Conservation (phyloP, 2,329 filamentous ascomycete genomes). For the Fusarium heterosporum region DNA sequence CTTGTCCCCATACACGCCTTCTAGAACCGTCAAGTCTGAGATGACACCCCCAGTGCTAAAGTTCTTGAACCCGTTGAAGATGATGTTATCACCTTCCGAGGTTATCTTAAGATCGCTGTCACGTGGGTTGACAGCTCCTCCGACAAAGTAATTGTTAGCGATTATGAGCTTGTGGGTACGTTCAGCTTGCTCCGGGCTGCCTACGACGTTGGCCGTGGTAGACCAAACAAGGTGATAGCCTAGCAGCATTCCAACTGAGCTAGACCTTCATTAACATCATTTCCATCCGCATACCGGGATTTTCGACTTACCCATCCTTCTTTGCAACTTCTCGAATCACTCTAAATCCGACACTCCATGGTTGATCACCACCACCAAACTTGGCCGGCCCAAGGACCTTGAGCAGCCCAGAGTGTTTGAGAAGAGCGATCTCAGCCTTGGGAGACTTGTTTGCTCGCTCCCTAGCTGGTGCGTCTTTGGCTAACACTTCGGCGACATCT, state of each 20-base stretch:
- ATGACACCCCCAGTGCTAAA: conserved; percentile 77
- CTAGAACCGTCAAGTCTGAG: conserved; percentile 73
- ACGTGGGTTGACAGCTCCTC: conserved; percentile 73
- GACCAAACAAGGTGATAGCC: conserved; percentile 25
- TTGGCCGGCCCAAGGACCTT: conserved; percentile 55
- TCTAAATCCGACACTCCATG: conserved; percentile 65
- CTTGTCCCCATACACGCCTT: conserved; percentile 64
- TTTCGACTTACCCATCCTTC: conserved; percentile 63
- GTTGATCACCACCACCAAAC: conserved; percentile 58
- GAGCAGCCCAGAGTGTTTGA: conserved; percentile 57
- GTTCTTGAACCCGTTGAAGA: conserved; percentile 72
- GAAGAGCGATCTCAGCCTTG: conserved; percentile 54
- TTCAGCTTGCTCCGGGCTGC: conserved; percentile 64
- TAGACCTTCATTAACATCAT: conserved; percentile 28
- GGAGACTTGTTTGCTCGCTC: conserved; percentile 57
- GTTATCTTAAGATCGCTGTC: conserved; percentile 64
- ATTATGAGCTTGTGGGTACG: conserved; percentile 68
- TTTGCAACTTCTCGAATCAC: conserved; percentile 72
- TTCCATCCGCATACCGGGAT: fast-evolving
- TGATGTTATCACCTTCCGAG: conserved; percentile 63
- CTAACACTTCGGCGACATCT: conserved; percentile 2
- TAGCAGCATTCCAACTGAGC: conserved; percentile 70
- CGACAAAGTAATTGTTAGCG: conserved; percentile 73
- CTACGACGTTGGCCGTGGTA: conserved; percentile 16
- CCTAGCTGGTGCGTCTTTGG: conserved; percentile 40